A percentile compares a stretch with the other conserved stretches of the same genome.
Conservation (phyloP, 768 basidiomycete species). For the Cystobasidiopsis lactophilus region DNA sequence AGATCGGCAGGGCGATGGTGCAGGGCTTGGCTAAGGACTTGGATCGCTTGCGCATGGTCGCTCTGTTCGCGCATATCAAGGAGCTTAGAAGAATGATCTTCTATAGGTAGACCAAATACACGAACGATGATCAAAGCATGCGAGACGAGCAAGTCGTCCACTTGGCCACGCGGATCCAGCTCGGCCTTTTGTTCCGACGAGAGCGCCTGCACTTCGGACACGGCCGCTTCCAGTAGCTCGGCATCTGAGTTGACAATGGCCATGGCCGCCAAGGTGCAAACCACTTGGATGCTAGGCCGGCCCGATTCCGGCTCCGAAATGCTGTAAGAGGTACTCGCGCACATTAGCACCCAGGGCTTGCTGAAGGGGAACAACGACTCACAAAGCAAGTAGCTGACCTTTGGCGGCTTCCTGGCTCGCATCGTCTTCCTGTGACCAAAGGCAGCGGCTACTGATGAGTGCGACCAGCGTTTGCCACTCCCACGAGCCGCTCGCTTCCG, state of each 20-base stretch:
- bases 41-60: not conserved
- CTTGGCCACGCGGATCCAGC: slow-evolving; percentile 3
- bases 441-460: not conserved
- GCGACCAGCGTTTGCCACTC: not conserved
- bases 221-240: slow-evolving; percentile 10
- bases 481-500: not conserved
- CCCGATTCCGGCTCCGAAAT: slow-evolving; percentile 1
- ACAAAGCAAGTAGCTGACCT: slow-evolving; percentile 3
- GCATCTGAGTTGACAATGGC: slow-evolving; percentile 4
- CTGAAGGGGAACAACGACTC: not conserved
- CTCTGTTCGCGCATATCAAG: not conserved
- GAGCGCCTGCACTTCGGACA: slow-evolving; percentile 8
- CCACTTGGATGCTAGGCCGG: slow-evolving; percentile 2
- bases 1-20: not conserved
- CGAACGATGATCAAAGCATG: not conserved
- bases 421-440: not conserved
- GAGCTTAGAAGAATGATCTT: not conserved
- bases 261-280: slow-evolving; percentile 10
- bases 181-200: slow-evolving; percentile 1
- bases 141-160: slow-evolving; percentile 2
- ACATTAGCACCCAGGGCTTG: not conserved
- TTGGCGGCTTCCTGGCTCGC: slow-evolving; percentile 8
- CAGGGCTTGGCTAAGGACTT: not conserved
- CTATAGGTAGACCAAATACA: not conserved
- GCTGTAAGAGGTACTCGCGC: not conserved